Evolutionary conservation across 2,329 filamentous ascomycete genomes (phyloP), one percentile per base, ranked within the genome.

Genomic region (Tolypocladium album): DNA sequence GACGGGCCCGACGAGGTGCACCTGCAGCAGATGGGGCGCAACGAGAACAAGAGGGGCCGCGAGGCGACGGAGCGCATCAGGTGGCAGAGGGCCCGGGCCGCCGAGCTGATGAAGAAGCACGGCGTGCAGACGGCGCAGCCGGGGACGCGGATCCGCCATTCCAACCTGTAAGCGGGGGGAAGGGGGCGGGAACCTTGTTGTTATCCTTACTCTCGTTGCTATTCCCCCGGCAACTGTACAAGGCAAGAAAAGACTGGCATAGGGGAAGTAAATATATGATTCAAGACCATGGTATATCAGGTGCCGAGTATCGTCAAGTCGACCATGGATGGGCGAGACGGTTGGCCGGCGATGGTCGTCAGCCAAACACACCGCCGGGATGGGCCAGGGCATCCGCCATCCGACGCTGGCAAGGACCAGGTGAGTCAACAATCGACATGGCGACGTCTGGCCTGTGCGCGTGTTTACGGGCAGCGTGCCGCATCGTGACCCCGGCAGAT

Each of bases 1-100:
- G 94, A 99, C 75, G 94, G 94, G 0, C 94, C 94, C 0, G 94
- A 99, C 75, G 94, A 99, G 84, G 94, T 97, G 62, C 94, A 95
- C 74, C 75, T 92, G 65, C 79, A 90, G 72, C 90, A 94, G 77
- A 79, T 94, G 78, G 90, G 89, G 20, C 80, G 82, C 66, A 91
- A 91, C 66, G 90, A 94, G 81, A 92, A 91, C 72, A 88, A 82
- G 74, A 82, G 84, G 64, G 87, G 85, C 60, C 71, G 76, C 64
- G 83, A 81, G 65, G 81, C 86, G 55, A 78, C 86, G 52, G 77
- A 80, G 62, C 82, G 82, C 70, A 85, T 92, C 60, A 75, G 80
- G 66, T 78, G 75, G 70, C 89, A 93, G 78, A 81, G 79, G 71
- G 75, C 79, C 68, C 86, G 82, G 78, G 82, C 87, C 20, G 82